Percentiles rank a stretch among this genome's conserved stretches.
These are phyloP conservation scores for Drechslerella coelobrocha DNA, from an alignment of 2,329 filamentous ascomycete genomes.

Conservation along the genomic window DNA sequence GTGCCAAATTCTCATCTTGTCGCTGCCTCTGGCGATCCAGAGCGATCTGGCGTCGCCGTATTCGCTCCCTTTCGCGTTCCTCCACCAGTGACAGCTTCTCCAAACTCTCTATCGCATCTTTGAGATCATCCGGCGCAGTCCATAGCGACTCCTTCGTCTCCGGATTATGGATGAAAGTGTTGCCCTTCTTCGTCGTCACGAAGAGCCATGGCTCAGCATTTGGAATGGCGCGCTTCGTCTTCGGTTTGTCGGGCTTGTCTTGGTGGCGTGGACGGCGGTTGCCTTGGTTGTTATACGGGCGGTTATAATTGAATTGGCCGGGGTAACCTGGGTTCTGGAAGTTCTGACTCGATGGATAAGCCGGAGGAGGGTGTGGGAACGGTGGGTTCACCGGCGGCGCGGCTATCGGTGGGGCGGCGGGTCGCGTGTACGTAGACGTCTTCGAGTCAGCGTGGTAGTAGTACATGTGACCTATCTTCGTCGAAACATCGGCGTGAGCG, in stretches of 20 bases:
- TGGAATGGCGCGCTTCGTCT: constrained; percentile 78
- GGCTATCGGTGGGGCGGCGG: constrained; percentile 60
- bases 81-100: constrained; percentile 62
- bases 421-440: constrained; percentile 84
- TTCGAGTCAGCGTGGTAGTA: constrained; percentile 85
- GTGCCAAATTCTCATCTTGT: constrained; percentile 40
- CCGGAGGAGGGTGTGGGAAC: constrained; percentile 51
- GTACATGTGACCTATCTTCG: constrained; percentile 73
- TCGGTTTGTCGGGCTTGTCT: constrained; percentile 72
- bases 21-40: constrained; percentile 43
- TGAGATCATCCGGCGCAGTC: constrained; percentile 88
- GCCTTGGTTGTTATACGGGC: constrained; percentile 16
- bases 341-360: constrained; percentile 58
- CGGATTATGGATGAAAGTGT: constrained; percentile 88
- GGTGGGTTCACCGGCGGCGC: constrained; percentile 27
- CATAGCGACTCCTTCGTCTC: constrained; percentile 89
- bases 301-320: constrained; percentile 52
- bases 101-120: constrained; percentile 75
- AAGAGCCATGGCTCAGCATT: constrained; percentile 85
- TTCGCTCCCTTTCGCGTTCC: constrained; percentile 52
- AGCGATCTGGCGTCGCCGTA: constrained; percentile 32
- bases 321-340: constrained; percentile 65
- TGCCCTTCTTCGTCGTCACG: constrained; percentile 87
- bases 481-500: constrained; percentile 46
- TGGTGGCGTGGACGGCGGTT: constrained; percentile 52